phyloP scores from a whole-genome alignment of 176 grass and related monocot genomes.

The Oryza glumipatula region DNA sequence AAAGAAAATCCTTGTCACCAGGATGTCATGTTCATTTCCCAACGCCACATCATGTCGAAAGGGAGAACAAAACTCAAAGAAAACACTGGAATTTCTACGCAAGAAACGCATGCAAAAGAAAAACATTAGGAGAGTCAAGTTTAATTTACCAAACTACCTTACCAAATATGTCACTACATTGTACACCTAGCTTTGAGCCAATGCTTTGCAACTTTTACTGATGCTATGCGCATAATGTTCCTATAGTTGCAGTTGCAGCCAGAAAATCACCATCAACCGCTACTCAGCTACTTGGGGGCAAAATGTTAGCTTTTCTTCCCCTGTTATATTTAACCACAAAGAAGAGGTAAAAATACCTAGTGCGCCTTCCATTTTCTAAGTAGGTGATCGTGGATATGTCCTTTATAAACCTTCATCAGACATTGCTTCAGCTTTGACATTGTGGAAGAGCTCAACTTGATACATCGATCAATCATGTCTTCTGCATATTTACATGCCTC shows the following conservation, averaged over 20 bases:
- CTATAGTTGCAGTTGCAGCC: neutral
- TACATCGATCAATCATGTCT: slow-evolving; percentile 81
- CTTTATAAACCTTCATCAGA: slow-evolving; percentile 63
- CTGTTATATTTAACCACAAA: slow-evolving; percentile 1
- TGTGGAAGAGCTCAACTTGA: slow-evolving; percentile 72
- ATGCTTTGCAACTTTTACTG: neutral
- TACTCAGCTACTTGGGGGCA: neutral
- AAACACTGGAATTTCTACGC: neutral
- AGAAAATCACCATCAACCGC: slow-evolving; percentile 4
- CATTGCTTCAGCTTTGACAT: slow-evolving; percentile 73
- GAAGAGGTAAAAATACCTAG: slow-evolving; percentile 32
- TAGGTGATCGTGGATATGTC: slow-evolving; percentile 62
- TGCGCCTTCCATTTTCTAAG: slow-evolving; percentile 77
- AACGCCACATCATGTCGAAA: neutral
- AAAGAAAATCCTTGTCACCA: neutral
- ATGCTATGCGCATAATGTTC: neutral
- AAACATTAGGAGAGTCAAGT: neutral
- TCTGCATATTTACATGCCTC: slow-evolving; percentile 96
- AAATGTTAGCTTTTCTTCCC: neutral
- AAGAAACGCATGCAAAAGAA: neutral
- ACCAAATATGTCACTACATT: slow-evolving; percentile 21
- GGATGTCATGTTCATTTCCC: neutral
- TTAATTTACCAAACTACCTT: slow-evolving; percentile 12
- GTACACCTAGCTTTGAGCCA: slow-evolving; percentile 14
- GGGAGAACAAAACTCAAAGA: neutral